Evolutionary conservation across 305 asterid genomes (phyloP).

Genomic region (Fraxinus latifolia): DNA sequence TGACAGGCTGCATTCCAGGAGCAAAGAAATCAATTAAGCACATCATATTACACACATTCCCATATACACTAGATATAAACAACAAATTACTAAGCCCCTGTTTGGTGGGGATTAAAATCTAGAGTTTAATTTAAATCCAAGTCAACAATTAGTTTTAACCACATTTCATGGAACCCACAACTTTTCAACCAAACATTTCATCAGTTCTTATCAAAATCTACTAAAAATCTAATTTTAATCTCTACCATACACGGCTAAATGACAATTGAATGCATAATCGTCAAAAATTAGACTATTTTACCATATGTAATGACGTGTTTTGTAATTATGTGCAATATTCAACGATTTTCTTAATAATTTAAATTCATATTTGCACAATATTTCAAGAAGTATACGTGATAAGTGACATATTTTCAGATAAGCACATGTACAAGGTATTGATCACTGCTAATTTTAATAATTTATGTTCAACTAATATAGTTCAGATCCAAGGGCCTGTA

Average conservation of each 20-base stretch:
- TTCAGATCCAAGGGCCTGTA: slow-evolving; percentile 1
- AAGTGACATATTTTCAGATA: neutral
- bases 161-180: neutral
- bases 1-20: slow-evolving; percentile 78
- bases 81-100: neutral
- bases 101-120: neutral
- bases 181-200: neutral
- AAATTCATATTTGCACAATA: neutral
- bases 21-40: slow-evolving; percentile 26
- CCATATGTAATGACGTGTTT: neutral
- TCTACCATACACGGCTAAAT: neutral
- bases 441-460: neutral
- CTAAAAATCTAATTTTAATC: neutral
- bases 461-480: neutral
- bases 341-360: neutral
- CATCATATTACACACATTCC: neutral
- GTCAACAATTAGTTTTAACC: neutral
- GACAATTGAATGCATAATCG: neutral
- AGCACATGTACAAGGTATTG: neutral
- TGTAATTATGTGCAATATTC: neutral
- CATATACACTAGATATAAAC: neutral
- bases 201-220: too few species aligned
- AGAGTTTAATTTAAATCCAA: too few species aligned
- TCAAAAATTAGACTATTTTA: neutral
- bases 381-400: neutral